These are phyloP conservation scores for Thielaviopsis musarum DNA, from an alignment of 2,329 filamentous ascomycete species.

Conservation along the genomic window DNA sequence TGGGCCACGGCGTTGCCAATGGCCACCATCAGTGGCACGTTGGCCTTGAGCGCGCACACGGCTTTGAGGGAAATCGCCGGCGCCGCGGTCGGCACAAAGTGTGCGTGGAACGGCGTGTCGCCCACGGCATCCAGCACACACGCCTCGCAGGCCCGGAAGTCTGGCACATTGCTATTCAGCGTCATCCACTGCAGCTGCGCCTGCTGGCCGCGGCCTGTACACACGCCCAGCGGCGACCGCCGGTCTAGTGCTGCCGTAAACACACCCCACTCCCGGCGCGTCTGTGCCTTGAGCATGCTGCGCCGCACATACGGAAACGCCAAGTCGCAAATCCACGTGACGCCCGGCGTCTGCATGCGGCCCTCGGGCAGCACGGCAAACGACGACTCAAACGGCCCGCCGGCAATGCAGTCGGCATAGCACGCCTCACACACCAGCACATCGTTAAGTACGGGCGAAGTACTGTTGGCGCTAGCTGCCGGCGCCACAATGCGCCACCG, in stretches of 20 bases:
- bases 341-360: conserved; percentile 12
- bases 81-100: conserved; percentile 16
- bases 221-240: not conserved
- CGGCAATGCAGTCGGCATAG: conserved; percentile 20
- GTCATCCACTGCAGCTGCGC: conserved; percentile 1
- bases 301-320: conserved; percentile 16
- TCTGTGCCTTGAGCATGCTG: conserved; percentile 13
- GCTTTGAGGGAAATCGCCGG: not conserved
- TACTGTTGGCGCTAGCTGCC: not conserved
- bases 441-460: conserved; percentile 16
- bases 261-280: conserved; percentile 18
- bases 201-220: not conserved
- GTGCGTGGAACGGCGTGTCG: conserved; percentile 16
- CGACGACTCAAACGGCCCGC: conserved; percentile 17
- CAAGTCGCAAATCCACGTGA: conserved; percentile 20
- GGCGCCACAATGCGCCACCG: conserved; percentile 19
- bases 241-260: conserved; percentile 15
- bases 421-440: conserved; percentile 25
- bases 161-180: conserved; percentile 14
- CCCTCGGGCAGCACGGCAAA: conserved; percentile 18
- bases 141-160: conserved; percentile 19
- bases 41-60: conserved; percentile 16
- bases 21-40: conserved; percentile 16
- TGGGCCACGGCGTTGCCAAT: conserved; percentile 16
- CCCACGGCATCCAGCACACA: conserved; percentile 22